Evolutionary conservation across 345 rosid genomes (phyloP), one percentile per base, ranked within the genome.

Genomic region (Lenwebbia sp.): DNA sequence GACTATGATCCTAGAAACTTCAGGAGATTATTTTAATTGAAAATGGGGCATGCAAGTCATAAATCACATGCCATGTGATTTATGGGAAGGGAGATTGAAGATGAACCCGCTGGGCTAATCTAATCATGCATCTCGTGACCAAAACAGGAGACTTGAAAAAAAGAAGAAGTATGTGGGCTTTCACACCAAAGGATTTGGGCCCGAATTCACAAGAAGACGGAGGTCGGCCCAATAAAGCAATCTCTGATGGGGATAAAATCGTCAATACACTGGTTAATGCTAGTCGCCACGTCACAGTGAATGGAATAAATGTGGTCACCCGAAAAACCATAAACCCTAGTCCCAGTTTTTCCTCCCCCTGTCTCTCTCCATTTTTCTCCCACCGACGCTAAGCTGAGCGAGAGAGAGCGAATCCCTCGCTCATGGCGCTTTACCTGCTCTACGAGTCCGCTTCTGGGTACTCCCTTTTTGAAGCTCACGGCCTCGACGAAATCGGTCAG

Each of bases 401-500:
- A 52, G 65, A 13, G 57, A 78, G 83, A 47, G 86, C 65, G 33
- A 21, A 10, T 74, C 37, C 55, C 85, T 60, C 85, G 82, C 86
- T 88, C 84, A 95, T 96, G 98, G 90, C 93, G 25, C 78, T 91
- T 56, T 92, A 90, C 88, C 85, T 95, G 84, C 86, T 95, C 2
- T 88, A 90, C 89, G 98, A 95, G 89, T 89, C 98, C 30, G 91
- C 98, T 50, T 96, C 98, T 25, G 98, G 98, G 5, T 95, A 91
- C 87, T 86, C 91, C 40, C 85, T 96, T 84, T 90, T 94, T 54
- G 85, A 75, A 4, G 98, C 90, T 15, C 90, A 93, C 21, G 95
- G 98, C 1, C 89, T 95, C 82, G 98, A 96, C 87, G 95, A 95
- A 89, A 96, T 96, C 53, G 98, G 96, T 52, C 98, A 96, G 88